Evolutionary conservation across 495 filamentous ascomycete species (phyloP), one percentile per base, ranked within the genome.

Genomic region (Penicillium subrubescens): DNA sequence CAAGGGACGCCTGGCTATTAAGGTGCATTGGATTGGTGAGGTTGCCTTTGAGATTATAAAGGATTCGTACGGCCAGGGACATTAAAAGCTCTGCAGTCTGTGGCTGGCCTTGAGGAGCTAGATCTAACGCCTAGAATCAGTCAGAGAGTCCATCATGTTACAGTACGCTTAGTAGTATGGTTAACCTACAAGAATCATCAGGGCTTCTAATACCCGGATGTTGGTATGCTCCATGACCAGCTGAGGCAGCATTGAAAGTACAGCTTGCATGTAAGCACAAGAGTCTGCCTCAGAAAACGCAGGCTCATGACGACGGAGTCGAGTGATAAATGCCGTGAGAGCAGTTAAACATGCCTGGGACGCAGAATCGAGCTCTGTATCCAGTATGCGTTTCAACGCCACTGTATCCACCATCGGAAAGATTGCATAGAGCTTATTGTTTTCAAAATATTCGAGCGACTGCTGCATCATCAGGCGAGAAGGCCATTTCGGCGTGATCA

Each of bases 251-350:
- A 35, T n/a, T 3, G 53, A 56, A 56, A 56, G 53, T 2, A 56
- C 53, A 34, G 53, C 53, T 35, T 56, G 53, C 33, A 56, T 25
- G 11, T 56, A 56, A 5, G 53, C 53, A 37, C 29, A 37, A 5
- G 53, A 37, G 35, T 56, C 33, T 0, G 53, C 53, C 29, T 56
- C 31, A 5, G 31, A n/a, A 37, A 56, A 56, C 5, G 31, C 53
- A 37, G 53, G 29, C 8, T 56, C 53, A 56, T 56, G 31, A 12
- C 12, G 17, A 19, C 53, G 53, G 0, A 56, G 17, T 37, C 53
- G 53, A 56, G 53, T 56, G n/a, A 56, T 56, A 35, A 56, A 56
- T 12, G 53, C 53, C 21, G 53, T 56, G 5, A 56, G 53, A 3
- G 53, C 53, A 5, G 33, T 37, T 7, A 56, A 31, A 56, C 53